phyloP scores from a whole-genome alignment of 306 rosid species.

The Abrus precatorius region DNA sequence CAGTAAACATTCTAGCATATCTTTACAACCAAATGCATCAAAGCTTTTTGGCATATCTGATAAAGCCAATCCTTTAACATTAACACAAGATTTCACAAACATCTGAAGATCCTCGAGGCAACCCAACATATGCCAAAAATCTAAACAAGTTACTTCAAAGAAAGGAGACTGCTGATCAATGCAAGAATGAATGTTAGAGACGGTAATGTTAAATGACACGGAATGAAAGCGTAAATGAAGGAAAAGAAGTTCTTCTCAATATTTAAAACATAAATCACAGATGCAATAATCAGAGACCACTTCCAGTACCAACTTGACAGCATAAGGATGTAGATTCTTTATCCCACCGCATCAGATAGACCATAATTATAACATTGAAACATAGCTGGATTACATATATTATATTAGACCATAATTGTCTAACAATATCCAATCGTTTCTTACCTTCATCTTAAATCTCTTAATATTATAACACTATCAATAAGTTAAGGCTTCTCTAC shows the following conservation, averaged over 20 bases:
- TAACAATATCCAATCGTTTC: constrained; percentile 10
- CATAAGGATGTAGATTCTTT: not conserved
- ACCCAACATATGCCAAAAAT: not conserved
- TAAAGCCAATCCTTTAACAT: not conserved
- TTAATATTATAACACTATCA: not conserved
- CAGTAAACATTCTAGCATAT: not conserved
- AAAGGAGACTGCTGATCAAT: not conserved
- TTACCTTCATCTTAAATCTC: constrained; percentile 3
- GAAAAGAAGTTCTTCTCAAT: not conserved
- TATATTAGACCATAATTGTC: constrained; percentile 1
- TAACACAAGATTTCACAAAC: not conserved
- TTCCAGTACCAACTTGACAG: constrained; percentile 26
- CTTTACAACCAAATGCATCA: not conserved
- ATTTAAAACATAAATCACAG: constrained; percentile 32
- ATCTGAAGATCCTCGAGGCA: not conserved
- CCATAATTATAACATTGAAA: not conserved
- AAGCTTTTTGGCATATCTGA: not conserved
- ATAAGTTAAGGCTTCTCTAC: constrained; percentile 5
- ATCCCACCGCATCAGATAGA: constrained; percentile 16
- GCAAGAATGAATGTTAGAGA: not conserved
- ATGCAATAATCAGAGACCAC: constrained; percentile 20
- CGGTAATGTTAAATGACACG: not conserved
- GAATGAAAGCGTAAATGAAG: constrained; percentile 13
- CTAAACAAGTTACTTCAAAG: not conserved
- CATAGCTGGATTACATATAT: not conserved